Conservation (phyloP, 2,329 filamentous ascomycete species). For the Aureobasidium sp. region DNA sequence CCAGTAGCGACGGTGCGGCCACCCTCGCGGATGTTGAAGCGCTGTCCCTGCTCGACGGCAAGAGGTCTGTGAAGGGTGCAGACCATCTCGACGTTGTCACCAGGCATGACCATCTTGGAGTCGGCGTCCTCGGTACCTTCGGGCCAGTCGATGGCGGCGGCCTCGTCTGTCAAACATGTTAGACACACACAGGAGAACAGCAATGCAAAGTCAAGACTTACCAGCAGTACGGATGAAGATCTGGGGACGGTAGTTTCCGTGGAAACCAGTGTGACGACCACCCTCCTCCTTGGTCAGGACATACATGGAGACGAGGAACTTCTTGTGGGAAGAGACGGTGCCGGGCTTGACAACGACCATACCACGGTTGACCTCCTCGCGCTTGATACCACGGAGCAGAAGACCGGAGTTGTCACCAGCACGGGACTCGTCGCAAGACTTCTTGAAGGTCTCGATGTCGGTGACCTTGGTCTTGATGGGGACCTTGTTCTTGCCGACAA, state of each 20-base stretch:
- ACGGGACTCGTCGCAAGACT: constrained; percentile 92
- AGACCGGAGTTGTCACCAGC: constrained; percentile 98
- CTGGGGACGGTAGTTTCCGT: constrained; percentile 93
- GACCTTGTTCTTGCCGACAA: constrained; percentile 75
- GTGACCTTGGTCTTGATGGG: constrained; percentile 98
- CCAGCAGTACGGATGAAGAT: constrained; percentile 91
- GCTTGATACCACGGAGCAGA: constrained; percentile 88
- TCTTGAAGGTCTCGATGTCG: constrained; percentile 99
- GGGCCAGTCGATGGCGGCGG: constrained; percentile 75
- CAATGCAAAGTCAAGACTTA: constrained; percentile 43
- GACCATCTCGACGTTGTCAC: constrained; percentile 98
- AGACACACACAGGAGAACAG: neutral
- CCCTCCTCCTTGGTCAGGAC: constrained; percentile 97
- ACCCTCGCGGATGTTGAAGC: constrained; percentile 98
- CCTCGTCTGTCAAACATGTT: constrained; percentile 44
- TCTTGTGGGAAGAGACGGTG: constrained; percentile 74
- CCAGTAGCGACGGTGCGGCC: constrained; percentile 52
- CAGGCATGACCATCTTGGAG: constrained; percentile 87
- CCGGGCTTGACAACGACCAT: constrained; percentile 89
- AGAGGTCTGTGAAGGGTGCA: constrained; percentile 77
- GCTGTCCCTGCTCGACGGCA: constrained; percentile 83
- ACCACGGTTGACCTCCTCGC: constrained; percentile 87
- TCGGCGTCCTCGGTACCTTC: constrained; percentile 67
- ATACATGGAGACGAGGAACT: constrained; percentile 95
- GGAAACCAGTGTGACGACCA: constrained; percentile 93